Percentiles rank a stretch among this genome's conserved stretches.
Evolutionary conservation across 2,329 filamentous ascomycete species (phyloP).

Genomic region (Aspergillus sp.): DNA sequence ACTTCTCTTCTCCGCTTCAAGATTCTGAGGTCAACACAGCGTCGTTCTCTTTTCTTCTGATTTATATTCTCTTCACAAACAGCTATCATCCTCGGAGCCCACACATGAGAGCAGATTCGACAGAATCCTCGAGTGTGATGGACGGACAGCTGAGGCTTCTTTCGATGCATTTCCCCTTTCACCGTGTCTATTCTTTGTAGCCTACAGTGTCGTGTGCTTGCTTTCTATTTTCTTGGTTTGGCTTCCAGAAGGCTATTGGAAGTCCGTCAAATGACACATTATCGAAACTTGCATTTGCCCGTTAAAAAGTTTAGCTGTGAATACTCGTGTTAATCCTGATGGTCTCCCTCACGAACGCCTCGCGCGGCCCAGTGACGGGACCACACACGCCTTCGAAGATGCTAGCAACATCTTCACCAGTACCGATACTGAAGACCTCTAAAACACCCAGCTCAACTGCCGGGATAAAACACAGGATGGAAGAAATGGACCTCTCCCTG

Average conservation of each 20-base stretch:
- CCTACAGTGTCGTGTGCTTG: constrained; percentile 26
- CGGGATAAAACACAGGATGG: constrained; percentile 44
- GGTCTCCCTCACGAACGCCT: constrained; percentile 39
- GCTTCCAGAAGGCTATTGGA: constrained; percentile 6
- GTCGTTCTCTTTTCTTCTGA: constrained; percentile 12
- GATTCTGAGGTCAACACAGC: constrained; percentile 2
- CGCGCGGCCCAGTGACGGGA: constrained; percentile 32
- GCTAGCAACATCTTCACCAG: constrained; percentile 36
- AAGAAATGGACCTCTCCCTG: constrained; percentile 40
- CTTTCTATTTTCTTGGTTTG: constrained; percentile 7
- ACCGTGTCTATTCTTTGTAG: constrained; percentile 23
- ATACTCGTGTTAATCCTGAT: constrained; percentile 29
- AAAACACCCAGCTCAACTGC: constrained; percentile 30
- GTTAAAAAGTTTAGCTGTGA: constrained; percentile 14
- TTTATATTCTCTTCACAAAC: constrained; percentile 12
- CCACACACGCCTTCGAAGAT: constrained; percentile 35
- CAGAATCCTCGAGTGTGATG: constrained; percentile 15
- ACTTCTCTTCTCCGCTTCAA: constrained; percentile 18
- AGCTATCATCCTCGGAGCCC: constrained; percentile 6
- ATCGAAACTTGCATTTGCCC: constrained; percentile 13
- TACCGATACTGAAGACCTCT: constrained; percentile 43
- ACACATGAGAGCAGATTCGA: constrained; percentile 3
- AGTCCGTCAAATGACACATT: constrained; percentile 30
- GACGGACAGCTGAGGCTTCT: constrained; percentile 25
- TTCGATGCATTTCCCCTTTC: constrained; percentile 2